phyloP scores from a whole-genome alignment of 148 eudicot species.

The Vaccinium vitisidaea region DNA sequence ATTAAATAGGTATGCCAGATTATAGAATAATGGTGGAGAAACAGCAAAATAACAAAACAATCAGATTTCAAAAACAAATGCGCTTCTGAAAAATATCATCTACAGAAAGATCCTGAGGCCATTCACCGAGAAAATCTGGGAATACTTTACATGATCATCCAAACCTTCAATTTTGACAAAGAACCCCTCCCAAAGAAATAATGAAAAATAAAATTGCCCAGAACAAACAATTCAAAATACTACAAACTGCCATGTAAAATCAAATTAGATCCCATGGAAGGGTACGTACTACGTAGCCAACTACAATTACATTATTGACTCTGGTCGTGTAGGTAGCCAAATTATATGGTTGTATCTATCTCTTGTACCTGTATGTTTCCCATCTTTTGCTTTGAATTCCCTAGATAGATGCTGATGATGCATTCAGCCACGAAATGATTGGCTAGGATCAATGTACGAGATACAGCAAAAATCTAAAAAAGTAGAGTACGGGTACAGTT shows the following conservation, averaged over 20 bases:
- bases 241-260: background rate
- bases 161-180: background rate
- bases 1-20: background rate
- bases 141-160: background rate
- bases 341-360: background rate
- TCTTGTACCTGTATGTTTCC: background rate
- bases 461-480: no score
- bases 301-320: background rate
- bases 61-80: background rate
- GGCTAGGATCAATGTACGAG: background rate
- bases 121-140: background rate
- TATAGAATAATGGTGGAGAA: background rate
- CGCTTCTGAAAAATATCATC: conserved; percentile 4
- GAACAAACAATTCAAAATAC: background rate
- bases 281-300: background rate
- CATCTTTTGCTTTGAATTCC: background rate
- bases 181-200: background rate
- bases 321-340: background rate
- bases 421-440: background rate
- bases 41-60: background rate
- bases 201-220: background rate
- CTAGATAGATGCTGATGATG: background rate
- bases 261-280: background rate
- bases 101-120: background rate
- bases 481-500: no score